Evolutionary conservation across 164 flowering plant species (phyloP), one percentile per base, ranked within the genome.

Genomic region (Hamamelis virginiana): DNA sequence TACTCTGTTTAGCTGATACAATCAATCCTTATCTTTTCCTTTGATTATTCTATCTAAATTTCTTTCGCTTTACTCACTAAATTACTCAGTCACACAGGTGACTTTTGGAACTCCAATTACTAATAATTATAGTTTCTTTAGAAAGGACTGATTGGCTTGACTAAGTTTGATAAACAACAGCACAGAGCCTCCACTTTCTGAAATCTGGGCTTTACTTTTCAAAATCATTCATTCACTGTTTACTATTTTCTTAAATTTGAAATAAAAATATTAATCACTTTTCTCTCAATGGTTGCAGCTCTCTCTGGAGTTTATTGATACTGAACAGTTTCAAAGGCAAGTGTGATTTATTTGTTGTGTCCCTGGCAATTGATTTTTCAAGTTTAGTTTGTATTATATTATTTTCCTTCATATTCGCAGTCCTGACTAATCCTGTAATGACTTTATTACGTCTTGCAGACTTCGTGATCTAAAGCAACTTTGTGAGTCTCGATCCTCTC

Each of bases 391-490:
- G 47, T 51, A 8, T 22, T 8, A 12, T 46, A 27, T 8, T 56
- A 18, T 59, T 21, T 69, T 52, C 26, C 41, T n/a, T 43, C 2
- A 33, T 33, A 33, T 33, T 33, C 6, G 41, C 6, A 33, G 69
- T 64, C 22, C 8, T 77, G 38, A 16, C 16, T 55, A 58, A 26
- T 57, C 18, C 1, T 33, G 57, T 64, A 26, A 23, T 25, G 9
- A 26, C 38, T 64, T 50, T 68, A 44, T 61, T 38, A 28, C 18
- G 12, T 6, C 25, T 58, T 84, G 78, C 88, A 90, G 95, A 83
- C 84, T 90, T 68, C 92, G 95, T 60, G 95, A 90, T 75, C 84
- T 90, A 64, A 86, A 88, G 78, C 95, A 90, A 76, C 89, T 90
- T 27, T 92, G 95, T 88, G 72, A 86, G 87, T 74, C 57, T 56